Conservation (phyloP, 345 rosid genomes). For the Arabidopsis suecica region DNA sequence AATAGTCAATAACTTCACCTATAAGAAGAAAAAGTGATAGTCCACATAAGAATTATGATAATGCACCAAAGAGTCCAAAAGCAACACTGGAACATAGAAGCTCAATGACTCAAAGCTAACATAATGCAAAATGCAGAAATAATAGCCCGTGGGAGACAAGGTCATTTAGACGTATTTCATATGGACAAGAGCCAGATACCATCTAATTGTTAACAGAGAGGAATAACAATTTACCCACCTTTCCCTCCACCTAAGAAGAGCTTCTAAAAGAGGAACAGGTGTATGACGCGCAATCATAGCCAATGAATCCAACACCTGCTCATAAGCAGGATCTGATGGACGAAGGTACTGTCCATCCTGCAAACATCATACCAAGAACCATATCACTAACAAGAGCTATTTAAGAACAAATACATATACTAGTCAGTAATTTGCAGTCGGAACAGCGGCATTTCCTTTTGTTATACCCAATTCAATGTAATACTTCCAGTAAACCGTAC, state of each 20-base stretch:
- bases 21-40: constrained; percentile 25
- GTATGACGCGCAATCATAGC: constrained; percentile 99
- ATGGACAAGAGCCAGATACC: constrained; percentile 25
- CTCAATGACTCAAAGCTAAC: constrained; percentile 14
- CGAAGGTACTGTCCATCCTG: constrained; percentile 99
- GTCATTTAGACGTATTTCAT: constrained; percentile 3
- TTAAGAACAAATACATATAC: neutral
- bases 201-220: constrained; percentile 18
- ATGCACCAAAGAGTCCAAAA: constrained; percentile 35
- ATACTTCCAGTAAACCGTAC: constrained; percentile 30
- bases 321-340: constrained; percentile 96
- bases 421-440: constrained; percentile 3
- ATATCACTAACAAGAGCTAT: constrained; percentile 19
- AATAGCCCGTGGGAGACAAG: constrained; percentile 6
- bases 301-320: constrained; percentile 94
- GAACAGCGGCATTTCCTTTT: constrained; percentile 14
- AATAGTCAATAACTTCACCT: constrained; percentile 32
- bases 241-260: constrained; percentile 96
- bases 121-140: constrained; percentile 12
- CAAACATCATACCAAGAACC: constrained; percentile 33
- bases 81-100: constrained; percentile 20
- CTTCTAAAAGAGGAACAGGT: constrained; percentile 95
- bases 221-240: constrained; percentile 48
- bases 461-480: constrained; percentile 1
- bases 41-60: constrained; percentile 31